Evolutionary conservation across 1,284 basidiomycete species (phyloP).

Genomic region (Anthracocystis walkeri): DNA sequence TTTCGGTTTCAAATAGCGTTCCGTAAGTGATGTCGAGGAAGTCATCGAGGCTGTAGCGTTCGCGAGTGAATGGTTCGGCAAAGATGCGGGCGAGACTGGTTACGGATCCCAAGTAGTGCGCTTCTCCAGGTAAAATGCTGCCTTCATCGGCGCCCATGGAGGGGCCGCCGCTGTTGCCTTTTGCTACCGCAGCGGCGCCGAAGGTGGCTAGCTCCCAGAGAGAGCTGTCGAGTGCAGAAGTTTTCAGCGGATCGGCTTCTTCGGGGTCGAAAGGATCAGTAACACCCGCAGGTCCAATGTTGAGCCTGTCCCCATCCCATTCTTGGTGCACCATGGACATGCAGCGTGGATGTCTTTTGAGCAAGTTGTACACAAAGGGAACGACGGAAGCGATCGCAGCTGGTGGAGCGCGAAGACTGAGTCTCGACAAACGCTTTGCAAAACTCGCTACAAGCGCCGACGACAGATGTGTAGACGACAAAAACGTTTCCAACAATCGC

Average conservation of each 20-base stretch:
- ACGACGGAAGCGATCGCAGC: conserved; percentile 90
- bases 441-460: conserved; percentile 91
- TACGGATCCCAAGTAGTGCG: conserved; percentile 87
- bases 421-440: conserved; percentile 86
- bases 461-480: conserved; percentile 91
- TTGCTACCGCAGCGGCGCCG: conserved; percentile 59
- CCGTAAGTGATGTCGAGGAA: conserved; percentile 95
- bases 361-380: conserved; percentile 93
- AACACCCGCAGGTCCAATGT: conserved; percentile 56
- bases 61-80: conserved; percentile 91
- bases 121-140: conserved; percentile 65
- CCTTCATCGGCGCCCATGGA: conserved; percentile 31
- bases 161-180: conserved; percentile 23
- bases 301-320: conserved; percentile 60
- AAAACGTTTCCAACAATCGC: conserved; percentile 87
- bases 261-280: conserved; percentile 75
- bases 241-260: conserved; percentile 81
- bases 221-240: conserved; percentile 84
- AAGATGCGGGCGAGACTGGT: conserved; percentile 87
- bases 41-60: conserved; percentile 89
- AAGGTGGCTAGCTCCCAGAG: conserved; percentile 91
- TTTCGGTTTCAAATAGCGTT: conserved; percentile 91
- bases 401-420: conserved; percentile 87
- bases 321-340: conserved; percentile 88
- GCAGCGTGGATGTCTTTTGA: conserved; percentile 89